Evolutionary conservation across 139 green algal genomes (phyloP).

Genomic region (Coelastrella sp.): DNA sequence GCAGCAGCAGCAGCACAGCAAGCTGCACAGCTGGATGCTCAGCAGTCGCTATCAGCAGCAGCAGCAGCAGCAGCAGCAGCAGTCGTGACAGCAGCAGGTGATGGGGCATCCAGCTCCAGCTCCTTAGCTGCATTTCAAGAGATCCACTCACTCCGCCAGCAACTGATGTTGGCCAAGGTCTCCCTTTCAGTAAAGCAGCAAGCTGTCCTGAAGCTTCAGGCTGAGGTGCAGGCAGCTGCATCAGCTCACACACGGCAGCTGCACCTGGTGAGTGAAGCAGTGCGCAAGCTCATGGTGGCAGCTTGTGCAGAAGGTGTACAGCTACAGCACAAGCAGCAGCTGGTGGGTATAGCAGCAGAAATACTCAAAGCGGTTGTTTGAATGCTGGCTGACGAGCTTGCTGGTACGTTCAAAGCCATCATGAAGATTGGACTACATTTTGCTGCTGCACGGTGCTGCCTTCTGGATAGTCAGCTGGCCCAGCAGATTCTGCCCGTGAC

Average conservation of each 20-base stretch:
- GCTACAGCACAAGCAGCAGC: not conserved
- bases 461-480: no score
- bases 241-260: not conserved
- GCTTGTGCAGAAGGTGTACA: not conserved
- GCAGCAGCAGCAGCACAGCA: not conserved
- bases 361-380: conserved; percentile 5
- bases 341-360: not conserved
- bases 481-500: no score
- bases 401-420: not conserved
- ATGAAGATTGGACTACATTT: no score
- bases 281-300: not conserved
- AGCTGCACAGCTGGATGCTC: not conserved
- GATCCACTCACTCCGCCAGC: not conserved
- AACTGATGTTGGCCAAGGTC: not conserved
- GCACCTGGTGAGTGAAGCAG: not conserved
- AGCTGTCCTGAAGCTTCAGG: not conserved
- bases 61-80: not conserved
- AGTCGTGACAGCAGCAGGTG: not conserved
- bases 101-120: not conserved
- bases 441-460: no score
- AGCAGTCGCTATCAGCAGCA: not conserved
- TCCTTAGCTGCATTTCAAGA: not conserved
- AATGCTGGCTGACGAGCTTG: not conserved
- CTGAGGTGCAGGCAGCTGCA: not conserved
- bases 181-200: not conserved